Base-by-base conservation (phyloP, 345 rosid genomes). In the Populus ilicifolia region DNA sequence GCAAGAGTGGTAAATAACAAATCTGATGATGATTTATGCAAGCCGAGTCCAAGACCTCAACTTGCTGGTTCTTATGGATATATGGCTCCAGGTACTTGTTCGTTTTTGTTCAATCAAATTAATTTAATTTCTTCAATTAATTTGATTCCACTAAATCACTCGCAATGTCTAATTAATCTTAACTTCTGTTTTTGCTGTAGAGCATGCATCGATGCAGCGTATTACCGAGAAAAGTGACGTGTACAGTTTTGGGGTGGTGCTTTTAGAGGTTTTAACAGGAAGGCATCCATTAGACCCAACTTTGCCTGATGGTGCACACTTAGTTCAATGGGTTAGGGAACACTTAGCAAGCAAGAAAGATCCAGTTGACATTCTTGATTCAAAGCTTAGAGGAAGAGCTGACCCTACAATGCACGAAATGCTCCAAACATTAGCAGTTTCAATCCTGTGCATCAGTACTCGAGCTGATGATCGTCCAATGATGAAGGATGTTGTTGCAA, bases 61-160 rank as follows among this genome's bases (percentile, higher is more conserved):
- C 86, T 93, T 36, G 97, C 94, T 36, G 99, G 99, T 71, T 95
- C 99, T 70, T 95, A 95, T 44, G 98, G 99, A 71, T 95, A 95
- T 82, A 95, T 95, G 97, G 98, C 97, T 81, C 98, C 99, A 79
- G 98, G 99, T 93, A 86, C 29, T 8, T 30, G n/a, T 50, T 33
- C 30, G 17, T 63, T n/a, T 6, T 29, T 18, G 30, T 46, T n/a
- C 13, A 8, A 5, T 56, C 64, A 13, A 23, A 17, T 65, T 72
- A 23, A 35, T 48, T 48, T 3, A 30, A 17, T 17, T 44, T 21
- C 41, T 71, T 48, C 35, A 3, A 25, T 72, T 18, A n/a, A 61
- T 59, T 73, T 6, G 48, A 44, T 17, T 35, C 66, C 4, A 30
- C 35, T 12, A 38, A 65, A 48, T 72, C 17, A 48, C 14, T 23